Base-by-base conservation (phyloP, 2,329 filamentous ascomycete species). In the Helminthosporium solani region DNA sequence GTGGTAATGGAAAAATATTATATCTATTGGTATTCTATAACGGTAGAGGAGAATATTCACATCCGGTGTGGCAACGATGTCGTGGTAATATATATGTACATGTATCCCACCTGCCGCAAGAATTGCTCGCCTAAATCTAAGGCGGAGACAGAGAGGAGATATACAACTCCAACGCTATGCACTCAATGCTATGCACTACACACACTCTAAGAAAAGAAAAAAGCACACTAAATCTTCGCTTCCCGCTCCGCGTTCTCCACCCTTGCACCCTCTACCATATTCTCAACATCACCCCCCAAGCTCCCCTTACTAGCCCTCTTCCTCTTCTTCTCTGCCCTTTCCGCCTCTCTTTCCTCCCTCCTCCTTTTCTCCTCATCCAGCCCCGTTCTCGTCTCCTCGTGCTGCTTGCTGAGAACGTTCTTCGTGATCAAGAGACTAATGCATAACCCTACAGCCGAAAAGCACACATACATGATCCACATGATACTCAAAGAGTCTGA, bases 321-420 rank as follows among this genome's bases (percentile, higher is more conserved):
- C 46, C 33, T 55, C 45, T 56, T 58, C 41, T 56, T 64, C 46
- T 64, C 60, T 7, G 50, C 55, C 21, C 56, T 61, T 50, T 70
- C 67, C 9, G 60, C 55, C 40, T 66, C 59, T 25, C 70, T 53
- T 46, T 70, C 67, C 30, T 60, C 57, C 36, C 67, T 67, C 49
- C 68, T 72, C 46, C 63, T 66, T 56, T 68, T 68, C 57, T 71
- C 68, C 3, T 60, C 70, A 23, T 75, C 74, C 21, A 78, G 53
- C 3, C 75, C 75, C 7, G 73, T 76, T 67, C 73, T 74, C n/a
- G 74, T 76, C 61, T 78, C 75, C 48, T 71, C 65, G 42, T 78
- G 75, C 40, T 73, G 57, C 44, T 65, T 67, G 15, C 66, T 67
- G 15, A 78, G 63, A 34, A 59, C 57, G 54, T 75, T 77, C 50